A percentile compares a stretch with the other conserved stretches of the same genome.
These are phyloP conservation scores for Arthrinium phaeospermum DNA, from an alignment of 2,329 filamentous ascomycete genomes.

Conservation along the genomic window DNA sequence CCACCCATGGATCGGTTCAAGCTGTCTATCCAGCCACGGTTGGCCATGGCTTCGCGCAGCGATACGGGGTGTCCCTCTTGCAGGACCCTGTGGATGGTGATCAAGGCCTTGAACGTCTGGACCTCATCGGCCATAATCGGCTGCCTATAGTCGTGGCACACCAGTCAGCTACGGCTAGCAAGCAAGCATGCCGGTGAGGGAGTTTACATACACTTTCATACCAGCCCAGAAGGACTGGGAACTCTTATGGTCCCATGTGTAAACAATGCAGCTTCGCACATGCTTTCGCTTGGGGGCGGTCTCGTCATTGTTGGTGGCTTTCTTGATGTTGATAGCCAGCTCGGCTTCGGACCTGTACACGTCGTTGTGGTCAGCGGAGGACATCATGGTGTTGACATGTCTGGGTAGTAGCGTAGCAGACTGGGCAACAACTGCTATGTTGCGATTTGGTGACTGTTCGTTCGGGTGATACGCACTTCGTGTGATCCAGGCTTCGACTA, in stretches of 20 bases:
- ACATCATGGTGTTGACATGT: not conserved
- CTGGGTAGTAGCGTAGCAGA: no score
- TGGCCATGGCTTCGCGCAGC: constrained; percentile 85
- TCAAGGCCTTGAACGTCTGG: constrained; percentile 97
- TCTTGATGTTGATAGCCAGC: constrained; percentile 72
- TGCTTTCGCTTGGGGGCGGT: constrained; percentile 82
- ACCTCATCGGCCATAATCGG: constrained; percentile 98
- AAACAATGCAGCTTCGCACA: constrained; percentile 97
- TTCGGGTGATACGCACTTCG: constrained; percentile 35
- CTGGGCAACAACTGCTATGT: no score
- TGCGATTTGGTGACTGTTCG: not conserved
- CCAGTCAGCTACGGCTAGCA: not conserved
- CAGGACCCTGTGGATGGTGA: constrained; percentile 95
- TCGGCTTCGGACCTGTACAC: constrained; percentile 67
- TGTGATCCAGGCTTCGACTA: constrained; percentile 41
- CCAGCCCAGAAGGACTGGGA: constrained; percentile 95
- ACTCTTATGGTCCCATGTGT: constrained; percentile 98
- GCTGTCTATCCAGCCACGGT: constrained; percentile 91
- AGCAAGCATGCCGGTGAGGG: not conserved
- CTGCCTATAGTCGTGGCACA: constrained; percentile 67
- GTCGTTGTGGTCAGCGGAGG: constrained; percentile 17
- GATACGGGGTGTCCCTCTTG: constrained; percentile 94
- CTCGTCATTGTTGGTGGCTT: constrained; percentile 72
- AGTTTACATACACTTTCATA: constrained; percentile 85
- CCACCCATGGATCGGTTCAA: constrained; percentile 82